Evolutionary conservation across 176 grass and related monocot genomes (phyloP), one percentile per base, ranked within the genome.

Genomic region (Juncus effusus): DNA sequence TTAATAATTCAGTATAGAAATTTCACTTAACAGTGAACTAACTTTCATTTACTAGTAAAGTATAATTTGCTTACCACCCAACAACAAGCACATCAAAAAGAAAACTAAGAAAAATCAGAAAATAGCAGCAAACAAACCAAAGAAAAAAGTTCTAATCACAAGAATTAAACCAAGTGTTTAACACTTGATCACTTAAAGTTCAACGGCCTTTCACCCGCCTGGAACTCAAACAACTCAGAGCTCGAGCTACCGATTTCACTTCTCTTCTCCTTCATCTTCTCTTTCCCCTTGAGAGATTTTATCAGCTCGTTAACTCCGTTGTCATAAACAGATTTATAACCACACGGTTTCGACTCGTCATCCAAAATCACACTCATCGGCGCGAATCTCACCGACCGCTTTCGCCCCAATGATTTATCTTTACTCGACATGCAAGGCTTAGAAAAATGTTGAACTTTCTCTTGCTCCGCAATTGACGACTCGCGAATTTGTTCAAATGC

Each of bases 311-410:
- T 75, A 56, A 88, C 76, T 36, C 54, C 70, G 1, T 56, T 63
- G 3, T 76, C 65, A 40, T 47, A 66, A 3, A 79, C 51, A 13
- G 59, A 57, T 82, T 58, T 68, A 38, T 72, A 39, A 4, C 70
- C 77, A 61, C 56, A 58, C 1, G 66, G 51, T 8, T 59, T 56
- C 16, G 55, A 56, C 11, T 86, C 85, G 39, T 89, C 82, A 6
- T 74, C 80, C 70, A 89, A 74, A 63, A 86, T 72, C 45, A 79
- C 16, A 41, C 72, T 87, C 67, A 92, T 77, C 2, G 88, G 85
- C 11, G 77, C 78, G 47, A 97, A 97, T 75, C 88, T 51, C 64
- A 97, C 93, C 3, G 93, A 86, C 75, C 80, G 74, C 14, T 87
- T 84, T 0, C 36, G n/a, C n/a, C 75, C 39, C 64, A 71, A 76